Conservation (phyloP, 2,329 filamentous ascomycete species). For the Penicillium sp. region DNA sequence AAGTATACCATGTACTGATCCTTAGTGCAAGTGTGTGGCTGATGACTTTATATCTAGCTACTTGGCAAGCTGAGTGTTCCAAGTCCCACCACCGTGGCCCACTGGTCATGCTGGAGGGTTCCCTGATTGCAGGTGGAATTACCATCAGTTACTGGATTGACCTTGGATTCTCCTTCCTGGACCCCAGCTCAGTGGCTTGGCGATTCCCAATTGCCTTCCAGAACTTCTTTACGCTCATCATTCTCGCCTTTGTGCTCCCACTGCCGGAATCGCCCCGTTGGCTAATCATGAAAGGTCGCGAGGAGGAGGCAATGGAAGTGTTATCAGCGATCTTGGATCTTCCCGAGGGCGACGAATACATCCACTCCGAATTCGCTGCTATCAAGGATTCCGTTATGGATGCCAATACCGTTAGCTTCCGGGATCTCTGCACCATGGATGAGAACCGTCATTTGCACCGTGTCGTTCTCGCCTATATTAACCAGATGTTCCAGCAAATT, state of each 20-base stretch:
- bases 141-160: slow-evolving; percentile 51
- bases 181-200: slow-evolving; percentile 47
- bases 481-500: slow-evolving; percentile 57
- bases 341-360: slow-evolving; percentile 43
- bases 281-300: slow-evolving; percentile 54
- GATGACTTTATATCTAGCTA: slow-evolving; percentile 6
- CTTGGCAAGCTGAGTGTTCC: slow-evolving; percentile 41
- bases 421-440: slow-evolving; percentile 58
- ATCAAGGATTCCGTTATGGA: slow-evolving; percentile 53
- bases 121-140: slow-evolving; percentile 50
- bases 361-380: slow-evolving; percentile 47
- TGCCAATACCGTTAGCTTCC: slow-evolving; percentile 51
- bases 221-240: slow-evolving; percentile 53
- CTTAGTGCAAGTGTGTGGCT: background rate
- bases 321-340: slow-evolving; percentile 48
- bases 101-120: slow-evolving; percentile 52
- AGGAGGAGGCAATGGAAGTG: slow-evolving; percentile 50
- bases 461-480: slow-evolving; percentile 56
- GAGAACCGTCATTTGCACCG: slow-evolving; percentile 59
- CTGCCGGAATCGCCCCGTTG: slow-evolving; percentile 58
- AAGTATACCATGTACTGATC: slow-evolving; percentile 33
- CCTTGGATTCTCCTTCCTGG: slow-evolving; percentile 53
- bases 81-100: slow-evolving; percentile 51
- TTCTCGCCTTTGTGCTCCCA: slow-evolving; percentile 46
- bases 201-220: slow-evolving; percentile 58